Evolutionary conservation across 192 early-diverging fungal genomes (phyloP).

Genomic region (Rhizoclosmatium globosum): DNA sequence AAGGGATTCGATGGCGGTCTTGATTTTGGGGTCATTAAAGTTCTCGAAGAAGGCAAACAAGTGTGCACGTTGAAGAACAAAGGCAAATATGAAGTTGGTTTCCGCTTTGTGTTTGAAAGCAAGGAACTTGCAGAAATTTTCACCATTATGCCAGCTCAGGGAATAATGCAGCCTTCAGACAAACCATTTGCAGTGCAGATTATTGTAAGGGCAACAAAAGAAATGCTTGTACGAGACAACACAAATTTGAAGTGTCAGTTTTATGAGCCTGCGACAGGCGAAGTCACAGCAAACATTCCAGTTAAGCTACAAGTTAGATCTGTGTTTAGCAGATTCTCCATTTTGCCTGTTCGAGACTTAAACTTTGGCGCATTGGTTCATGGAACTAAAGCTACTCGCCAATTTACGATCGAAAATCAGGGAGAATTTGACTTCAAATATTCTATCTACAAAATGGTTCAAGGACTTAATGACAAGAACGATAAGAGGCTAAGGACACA

Average conservation of each 20-base stretch:
- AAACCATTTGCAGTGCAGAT: conserved; percentile 67
- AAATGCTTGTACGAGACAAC: conserved; percentile 55
- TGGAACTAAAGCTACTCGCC: conserved; percentile 63
- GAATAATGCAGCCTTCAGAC: conserved; percentile 67
- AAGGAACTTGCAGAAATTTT: conserved; percentile 60
- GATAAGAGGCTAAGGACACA: conserved; percentile 51
- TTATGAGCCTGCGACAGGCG: conserved; percentile 65
- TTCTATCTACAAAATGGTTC: conserved; percentile 62
- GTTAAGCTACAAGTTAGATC: conserved; percentile 62
- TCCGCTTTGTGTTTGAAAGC: conserved; percentile 61
- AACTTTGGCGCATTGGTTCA: conserved; percentile 69
- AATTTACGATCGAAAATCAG: conserved; percentile 66
- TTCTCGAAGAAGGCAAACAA: conserved; percentile 64
- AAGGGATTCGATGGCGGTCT: conserved; percentile 68
- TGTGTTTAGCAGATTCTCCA: conserved; percentile 64
- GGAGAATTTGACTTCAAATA: conserved; percentile 73
- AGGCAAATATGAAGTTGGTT: conserved; percentile 65
- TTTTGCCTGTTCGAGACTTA: conserved; percentile 63
- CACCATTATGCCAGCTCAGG: conserved; percentile 57
- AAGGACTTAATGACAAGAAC: conserved; percentile 39
- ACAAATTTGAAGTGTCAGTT: conserved; percentile 61
- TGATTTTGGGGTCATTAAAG: conserved; percentile 69
- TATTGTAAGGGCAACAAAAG: conserved; percentile 55
- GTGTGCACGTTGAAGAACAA: conserved; percentile 49
- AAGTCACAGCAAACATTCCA: conserved; percentile 62